Percentiles rank a stretch among this genome's conserved stretches.
Conservation (phyloP, 148 eudicot species). For the Fallopia convolvulus region DNA sequence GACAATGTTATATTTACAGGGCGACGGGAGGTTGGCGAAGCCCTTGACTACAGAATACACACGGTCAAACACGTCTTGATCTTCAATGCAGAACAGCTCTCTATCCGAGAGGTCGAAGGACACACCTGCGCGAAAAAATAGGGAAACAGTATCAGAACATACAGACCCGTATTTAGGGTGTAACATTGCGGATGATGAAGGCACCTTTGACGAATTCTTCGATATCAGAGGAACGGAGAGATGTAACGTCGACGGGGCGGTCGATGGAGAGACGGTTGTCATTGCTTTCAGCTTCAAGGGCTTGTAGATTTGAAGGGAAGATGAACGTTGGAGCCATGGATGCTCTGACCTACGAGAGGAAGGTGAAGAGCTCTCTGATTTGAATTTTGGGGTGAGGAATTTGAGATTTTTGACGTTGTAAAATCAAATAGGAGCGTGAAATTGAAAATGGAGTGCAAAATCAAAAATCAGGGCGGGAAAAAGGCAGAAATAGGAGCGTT, state of each 20-base stretch:
- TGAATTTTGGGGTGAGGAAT: not conserved
- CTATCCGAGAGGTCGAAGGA: slow-evolving; percentile 74
- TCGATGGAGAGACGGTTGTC: slow-evolving; percentile 29
- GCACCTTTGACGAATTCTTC: slow-evolving; percentile 91
- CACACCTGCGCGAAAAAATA: slow-evolving; percentile 35
- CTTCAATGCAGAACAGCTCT: slow-evolving; percentile 79
- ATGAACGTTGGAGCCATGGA: slow-evolving; percentile 65
- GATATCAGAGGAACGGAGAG: slow-evolving; percentile 61
- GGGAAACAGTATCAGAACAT: not conserved
- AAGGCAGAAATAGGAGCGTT: slow-evolving; percentile 11
- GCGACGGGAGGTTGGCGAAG: slow-evolving; percentile 37
- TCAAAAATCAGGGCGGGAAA: slow-evolving; percentile 1
- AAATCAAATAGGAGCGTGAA: not conserved
- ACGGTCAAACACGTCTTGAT: slow-evolving; percentile 77
- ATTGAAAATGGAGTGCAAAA: slow-evolving; percentile 3
- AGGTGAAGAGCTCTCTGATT: not conserved
- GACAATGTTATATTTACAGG: slow-evolving; percentile 57
- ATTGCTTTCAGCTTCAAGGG: slow-evolving; percentile 41
- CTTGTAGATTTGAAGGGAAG: slow-evolving; percentile 52
- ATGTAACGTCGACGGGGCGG: slow-evolving; percentile 29
- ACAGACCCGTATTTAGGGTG: not conserved
- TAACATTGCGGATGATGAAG: not conserved
- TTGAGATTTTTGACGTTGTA: not conserved
- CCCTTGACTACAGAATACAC: slow-evolving; percentile 72
- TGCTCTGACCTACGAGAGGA: slow-evolving; percentile 5